Evolutionary conservation across 345 rosid species (phyloP).

Genomic region (Citropsis articulata): DNA sequence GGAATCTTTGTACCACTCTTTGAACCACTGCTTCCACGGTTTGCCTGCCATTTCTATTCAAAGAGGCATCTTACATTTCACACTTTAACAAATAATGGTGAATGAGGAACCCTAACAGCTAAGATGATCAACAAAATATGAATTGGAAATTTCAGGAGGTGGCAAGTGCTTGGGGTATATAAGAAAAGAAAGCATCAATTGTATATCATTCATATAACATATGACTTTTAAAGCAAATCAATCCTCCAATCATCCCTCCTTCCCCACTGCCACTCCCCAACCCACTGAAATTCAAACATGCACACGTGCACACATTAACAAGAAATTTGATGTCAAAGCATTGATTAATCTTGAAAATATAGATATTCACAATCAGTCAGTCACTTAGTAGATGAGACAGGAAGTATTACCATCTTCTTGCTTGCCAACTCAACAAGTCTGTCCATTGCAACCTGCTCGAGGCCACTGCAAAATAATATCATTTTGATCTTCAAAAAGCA

Average conservation of each 20-base stretch:
- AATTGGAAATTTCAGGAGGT: background rate
- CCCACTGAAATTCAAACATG: background rate
- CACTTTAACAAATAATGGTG: background rate
- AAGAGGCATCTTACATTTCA: slow-evolving; percentile 7
- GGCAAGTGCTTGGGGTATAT: background rate
- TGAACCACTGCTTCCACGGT: slow-evolving; percentile 40
- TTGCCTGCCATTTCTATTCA: slow-evolving; percentile 40
- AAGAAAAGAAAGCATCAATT: background rate
- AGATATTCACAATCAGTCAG: background rate
- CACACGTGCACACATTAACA: background rate
- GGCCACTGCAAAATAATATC: slow-evolving; percentile 34
- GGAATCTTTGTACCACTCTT: slow-evolving; percentile 46
- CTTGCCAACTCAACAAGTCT: slow-evolving; percentile 57
- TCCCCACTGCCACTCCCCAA: background rate
- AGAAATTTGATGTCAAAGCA: background rate
- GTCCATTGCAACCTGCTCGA: slow-evolving; percentile 55
- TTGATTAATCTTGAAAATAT: background rate
- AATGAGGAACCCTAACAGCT: background rate
- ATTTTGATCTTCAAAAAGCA: background rate
- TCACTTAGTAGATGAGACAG: background rate
- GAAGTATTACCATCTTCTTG: slow-evolving; percentile 46
- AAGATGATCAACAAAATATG: background rate
- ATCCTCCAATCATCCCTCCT: background rate
- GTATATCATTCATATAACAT: background rate
- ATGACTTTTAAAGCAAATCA: background rate